Percentiles rank a stretch among this genome's conserved stretches.
phyloP scores from a whole-genome alignment of 2,329 filamentous ascomycete species.

The Paracamarosporium sp. region DNA sequence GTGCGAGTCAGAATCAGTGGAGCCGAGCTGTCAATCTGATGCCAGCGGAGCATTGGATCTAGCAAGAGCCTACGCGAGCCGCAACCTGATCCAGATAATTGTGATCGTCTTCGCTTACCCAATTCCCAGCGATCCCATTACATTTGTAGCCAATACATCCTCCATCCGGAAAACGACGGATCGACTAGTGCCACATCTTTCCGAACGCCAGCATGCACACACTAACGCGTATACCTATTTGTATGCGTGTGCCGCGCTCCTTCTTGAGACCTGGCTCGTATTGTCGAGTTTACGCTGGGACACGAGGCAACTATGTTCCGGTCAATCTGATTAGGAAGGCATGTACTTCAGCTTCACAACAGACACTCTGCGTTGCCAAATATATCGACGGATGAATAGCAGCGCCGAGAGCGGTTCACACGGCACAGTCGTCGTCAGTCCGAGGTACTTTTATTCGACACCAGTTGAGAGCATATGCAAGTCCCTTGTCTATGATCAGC shows the following conservation, averaged over 20 bases:
- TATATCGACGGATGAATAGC: not conserved
- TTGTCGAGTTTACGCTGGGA: not conserved
- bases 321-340: not conserved
- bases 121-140: not conserved
- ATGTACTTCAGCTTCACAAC: not conserved
- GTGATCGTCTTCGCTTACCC: conserved; percentile 2
- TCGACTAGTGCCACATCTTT: not conserved
- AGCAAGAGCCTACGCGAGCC: not conserved
- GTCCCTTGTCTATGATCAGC: not conserved
- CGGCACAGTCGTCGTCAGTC: not conserved
- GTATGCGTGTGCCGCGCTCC: not conserved
- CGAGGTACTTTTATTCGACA: not conserved
- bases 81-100: not conserved
- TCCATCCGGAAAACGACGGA: not conserved
- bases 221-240: not conserved
- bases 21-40: not conserved
- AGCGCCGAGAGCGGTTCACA: not conserved
- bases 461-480: not conserved
- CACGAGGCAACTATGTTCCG: not conserved
- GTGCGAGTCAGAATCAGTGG: conserved; percentile 2
- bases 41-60: not conserved
- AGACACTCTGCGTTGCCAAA: not conserved
- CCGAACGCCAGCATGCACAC: not conserved
- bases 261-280: not conserved
- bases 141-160: not conserved